Base-by-base conservation (phyloP, 495 filamentous ascomycete genomes). In the Sphaerosporella brunnea region DNA sequence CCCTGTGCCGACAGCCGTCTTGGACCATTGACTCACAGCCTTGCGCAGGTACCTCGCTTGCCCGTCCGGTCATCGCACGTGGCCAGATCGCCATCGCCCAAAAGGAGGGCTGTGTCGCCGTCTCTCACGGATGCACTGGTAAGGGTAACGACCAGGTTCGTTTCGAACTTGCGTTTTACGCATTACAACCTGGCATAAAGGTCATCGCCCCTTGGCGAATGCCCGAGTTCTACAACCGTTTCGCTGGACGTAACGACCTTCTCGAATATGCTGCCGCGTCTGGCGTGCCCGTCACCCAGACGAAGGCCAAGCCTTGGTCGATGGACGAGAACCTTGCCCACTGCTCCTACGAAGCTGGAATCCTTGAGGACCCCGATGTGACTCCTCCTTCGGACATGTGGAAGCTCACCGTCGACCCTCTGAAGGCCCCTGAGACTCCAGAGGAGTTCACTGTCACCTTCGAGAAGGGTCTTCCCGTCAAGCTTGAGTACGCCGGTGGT, bases 251-350 rank as follows among this genome's bases (percentile, higher is more conserved):
- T 50, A 77, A 84, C 56, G 84, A 87, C 61, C 77, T 96, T 30
- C 81, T 96, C 53, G 77, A 84, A 63, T 95, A 87, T 58, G 90
- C 87, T 51, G 70, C 67, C 10, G 62, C 78, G 63, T 77, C 73
- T 56, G 74, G 74, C 55, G 88, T 94, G 48, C 86, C 88, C 24
- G 85, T 94, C 51, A 80, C 78, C 36, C 82, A 78, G 52, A 87
- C 84, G 58, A 93, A 92, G 72, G 71, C 77, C 47, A 80, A 83
- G 66, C 84, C 85, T 40, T 93, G 79, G 78, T 74, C 68, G 54
- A 82, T 81, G 75, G 85, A 92, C 53, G 83, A 84, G 65, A 94
- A 93, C 69, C 67, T 90, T 50, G 84, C 84, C 19, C 87, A 94
- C 65, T 93, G 84, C 73, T 74, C 68, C 39, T 95, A 93, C 62